These are phyloP conservation scores for Lachnellula hyalina DNA, from an alignment of 2,329 filamentous ascomycete genomes.

Conservation along the genomic window DNA sequence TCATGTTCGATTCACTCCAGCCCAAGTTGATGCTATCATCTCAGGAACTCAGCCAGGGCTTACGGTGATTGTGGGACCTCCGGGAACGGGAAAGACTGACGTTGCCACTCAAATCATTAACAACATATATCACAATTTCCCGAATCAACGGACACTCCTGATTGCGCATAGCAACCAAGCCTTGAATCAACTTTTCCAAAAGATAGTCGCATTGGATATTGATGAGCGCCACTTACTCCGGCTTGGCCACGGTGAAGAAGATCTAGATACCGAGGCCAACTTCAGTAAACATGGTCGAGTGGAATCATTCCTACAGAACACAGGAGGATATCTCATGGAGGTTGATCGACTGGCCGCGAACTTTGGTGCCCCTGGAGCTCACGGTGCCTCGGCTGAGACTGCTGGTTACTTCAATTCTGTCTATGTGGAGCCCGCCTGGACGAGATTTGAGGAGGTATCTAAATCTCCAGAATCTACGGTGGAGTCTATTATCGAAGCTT, in stretches of 20 bases:
- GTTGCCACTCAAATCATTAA: conserved; percentile 98
- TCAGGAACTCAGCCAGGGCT: conserved; percentile 92
- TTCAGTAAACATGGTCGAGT: conserved; percentile 95
- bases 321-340: conserved; percentile 70
- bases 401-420: conserved; percentile 95
- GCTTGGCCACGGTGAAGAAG: conserved; percentile 91
- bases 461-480: conserved; percentile 50
- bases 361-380: conserved; percentile 84
- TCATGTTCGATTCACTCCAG: conserved; percentile 78
- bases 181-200: conserved; percentile 94
- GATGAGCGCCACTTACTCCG: conserved; percentile 90
- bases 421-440: conserved; percentile 85
- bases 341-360: conserved; percentile 82
- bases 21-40: conserved; percentile 86
- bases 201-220: conserved; percentile 94
- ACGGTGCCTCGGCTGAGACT: conserved; percentile 93
- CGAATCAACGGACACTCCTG: conserved; percentile 81
- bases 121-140: conserved; percentile 98
- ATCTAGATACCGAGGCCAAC: conserved; percentile 76
- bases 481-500: conserved; percentile 63
- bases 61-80: conserved; percentile 89
- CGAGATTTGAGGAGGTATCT: conserved; percentile 67
- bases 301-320: conserved; percentile 89
- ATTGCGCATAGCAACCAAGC: conserved; percentile 98
- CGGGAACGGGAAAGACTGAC: conserved; percentile 98